A percentile compares a stretch with the other conserved stretches of the same genome.
Evolutionary conservation across 495 filamentous ascomycete genomes (phyloP).

Genomic region (Halenospora varia): DNA sequence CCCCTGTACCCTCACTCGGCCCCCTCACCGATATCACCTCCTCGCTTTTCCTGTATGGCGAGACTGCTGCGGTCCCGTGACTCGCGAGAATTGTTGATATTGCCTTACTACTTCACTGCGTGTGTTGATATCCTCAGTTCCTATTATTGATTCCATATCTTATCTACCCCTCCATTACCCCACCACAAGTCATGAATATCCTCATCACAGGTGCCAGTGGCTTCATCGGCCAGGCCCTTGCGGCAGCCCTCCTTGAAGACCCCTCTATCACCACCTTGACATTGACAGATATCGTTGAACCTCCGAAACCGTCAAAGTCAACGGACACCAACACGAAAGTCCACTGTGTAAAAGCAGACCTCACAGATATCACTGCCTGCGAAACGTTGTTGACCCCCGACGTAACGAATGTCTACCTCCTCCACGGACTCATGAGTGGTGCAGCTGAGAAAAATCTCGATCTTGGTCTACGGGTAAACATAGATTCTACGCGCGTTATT

Average conservation of each 20-base stretch:
- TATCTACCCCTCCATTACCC: too few relatives aligned
- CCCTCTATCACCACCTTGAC: conserved; percentile 51
- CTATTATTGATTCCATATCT: too few relatives aligned
- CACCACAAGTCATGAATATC: conserved; percentile 47
- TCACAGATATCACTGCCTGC: conserved; percentile 37
- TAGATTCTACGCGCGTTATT: conserved; percentile 53
- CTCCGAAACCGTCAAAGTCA: conserved; percentile 1
- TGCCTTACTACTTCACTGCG: too few relatives aligned
- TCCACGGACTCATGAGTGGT: conserved; percentile 66
- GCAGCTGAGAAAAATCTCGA: conserved; percentile 61
- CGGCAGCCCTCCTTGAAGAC: conserved; percentile 55
- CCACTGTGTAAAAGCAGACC: conserved; percentile 39
- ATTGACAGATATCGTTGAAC: conserved; percentile 61
- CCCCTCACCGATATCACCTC: too few relatives aligned
- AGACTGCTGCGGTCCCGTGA: too few relatives aligned
- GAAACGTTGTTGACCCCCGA: conserved; percentile 43
- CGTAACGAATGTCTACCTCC: conserved; percentile 53
- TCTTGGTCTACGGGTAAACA: conserved; percentile 55
- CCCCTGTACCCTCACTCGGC: too few relatives aligned
- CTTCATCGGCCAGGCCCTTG: conserved; percentile 66
- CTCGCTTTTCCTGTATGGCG: too few relatives aligned
- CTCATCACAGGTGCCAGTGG: conserved; percentile 71
- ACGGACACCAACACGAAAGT: conserved; percentile 13
- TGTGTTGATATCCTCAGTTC: too few relatives aligned
- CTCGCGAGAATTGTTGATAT: too few relatives aligned